phyloP scores from a whole-genome alignment of 1,284 basidiomycete species.

The Ceratobasidium sp. region DNA sequence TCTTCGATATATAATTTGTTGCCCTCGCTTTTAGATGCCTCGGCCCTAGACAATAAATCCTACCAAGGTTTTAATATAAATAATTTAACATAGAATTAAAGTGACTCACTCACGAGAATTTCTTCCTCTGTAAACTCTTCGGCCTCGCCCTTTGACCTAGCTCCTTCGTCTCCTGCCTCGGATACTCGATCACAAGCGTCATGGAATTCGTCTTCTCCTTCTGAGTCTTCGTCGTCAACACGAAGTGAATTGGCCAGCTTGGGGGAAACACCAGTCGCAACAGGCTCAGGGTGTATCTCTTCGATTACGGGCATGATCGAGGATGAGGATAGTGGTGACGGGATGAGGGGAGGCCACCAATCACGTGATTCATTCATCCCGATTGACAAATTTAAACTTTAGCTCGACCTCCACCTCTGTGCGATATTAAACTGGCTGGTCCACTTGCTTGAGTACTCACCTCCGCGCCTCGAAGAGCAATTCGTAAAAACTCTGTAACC shows the following conservation, averaged over 20 bases:
- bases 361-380: no score
- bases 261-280: not conserved
- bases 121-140: slow-evolving; percentile 40
- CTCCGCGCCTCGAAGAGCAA: no score
- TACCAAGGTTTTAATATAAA: not conserved
- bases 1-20: slow-evolving; percentile 38
- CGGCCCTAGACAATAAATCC: slow-evolving; percentile 30
- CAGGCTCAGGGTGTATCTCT: not conserved
- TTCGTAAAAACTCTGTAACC: no score
- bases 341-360: no score
- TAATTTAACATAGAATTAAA: not conserved
- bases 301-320: slow-evolving; percentile 16
- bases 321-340: not conserved
- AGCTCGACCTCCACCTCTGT: not conserved
- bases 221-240: slow-evolving; percentile 1
- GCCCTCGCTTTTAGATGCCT: slow-evolving; percentile 33
- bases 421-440: no score
- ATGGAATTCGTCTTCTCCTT: slow-evolving; percentile 54
- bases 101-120: slow-evolving; percentile 36
- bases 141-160: not conserved
- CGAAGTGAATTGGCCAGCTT: not conserved
- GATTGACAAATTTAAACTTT: slow-evolving; percentile 20
- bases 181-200: slow-evolving; percentile 46
- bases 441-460: no score
- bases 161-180: not conserved